Evolutionary conservation across 192 early-diverging fungal species (phyloP).

Genomic region (Globomyces pollinis-pini): DNA sequence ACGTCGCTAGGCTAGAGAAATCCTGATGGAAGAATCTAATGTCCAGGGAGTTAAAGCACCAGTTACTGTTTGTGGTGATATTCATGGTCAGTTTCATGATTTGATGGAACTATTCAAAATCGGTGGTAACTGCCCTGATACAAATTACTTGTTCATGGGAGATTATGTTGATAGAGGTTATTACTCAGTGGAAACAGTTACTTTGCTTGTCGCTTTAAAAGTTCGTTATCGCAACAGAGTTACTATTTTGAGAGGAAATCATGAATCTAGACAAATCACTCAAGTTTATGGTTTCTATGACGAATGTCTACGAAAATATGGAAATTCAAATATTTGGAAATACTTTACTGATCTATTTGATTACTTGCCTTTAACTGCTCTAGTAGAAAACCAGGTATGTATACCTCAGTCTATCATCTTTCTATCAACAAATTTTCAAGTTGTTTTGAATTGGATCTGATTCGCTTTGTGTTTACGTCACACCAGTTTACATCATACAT

Average conservation of each 20-base stretch:
- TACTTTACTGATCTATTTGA: constrained; percentile 98
- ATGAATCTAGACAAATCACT: constrained; percentile 90
- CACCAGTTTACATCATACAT: constrained; percentile 14
- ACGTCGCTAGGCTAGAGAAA: constrained; percentile 75
- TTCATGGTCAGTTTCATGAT: constrained; percentile 98
- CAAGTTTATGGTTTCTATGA: constrained; percentile 99
- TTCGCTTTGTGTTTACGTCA: neutral
- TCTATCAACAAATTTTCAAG: constrained; percentile 2
- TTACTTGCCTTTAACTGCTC: constrained; percentile 86
- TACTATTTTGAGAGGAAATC: constrained; percentile 88
- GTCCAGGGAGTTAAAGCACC: constrained; percentile 93
- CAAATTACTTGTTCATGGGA: constrained; percentile 98
- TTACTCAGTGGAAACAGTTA: constrained; percentile 95
- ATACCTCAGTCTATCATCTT: neutral
- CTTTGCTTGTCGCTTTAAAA: constrained; percentile 90
- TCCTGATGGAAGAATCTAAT: constrained; percentile 92
- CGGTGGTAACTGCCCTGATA: constrained; percentile 92
- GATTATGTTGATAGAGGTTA: constrained; percentile 96
- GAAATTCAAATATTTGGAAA: constrained; percentile 92
- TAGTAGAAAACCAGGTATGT: constrained; percentile 83
- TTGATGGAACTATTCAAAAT: constrained; percentile 87
- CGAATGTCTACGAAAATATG: constrained; percentile 93
- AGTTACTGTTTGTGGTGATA: constrained; percentile 97
- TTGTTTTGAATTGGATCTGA: neutral
- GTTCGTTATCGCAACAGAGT: constrained; percentile 91